Conservation (phyloP, 2,329 filamentous ascomycete genomes). For the Didymella lethalis region DNA sequence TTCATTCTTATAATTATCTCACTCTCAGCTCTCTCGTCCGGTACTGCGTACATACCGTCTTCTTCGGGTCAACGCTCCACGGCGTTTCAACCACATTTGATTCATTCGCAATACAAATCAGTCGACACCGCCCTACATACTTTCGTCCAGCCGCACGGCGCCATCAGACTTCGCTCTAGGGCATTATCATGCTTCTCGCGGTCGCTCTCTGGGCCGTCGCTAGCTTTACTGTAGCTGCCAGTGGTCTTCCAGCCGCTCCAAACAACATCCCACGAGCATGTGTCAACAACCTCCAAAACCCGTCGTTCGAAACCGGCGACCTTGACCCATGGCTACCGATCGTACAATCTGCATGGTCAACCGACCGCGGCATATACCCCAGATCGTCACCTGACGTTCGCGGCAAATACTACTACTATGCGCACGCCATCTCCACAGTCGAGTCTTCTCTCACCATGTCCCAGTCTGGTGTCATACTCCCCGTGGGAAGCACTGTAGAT, state of each 20-base stretch:
- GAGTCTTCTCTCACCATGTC: constrained; percentile 7
- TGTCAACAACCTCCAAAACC: constrained; percentile 9
- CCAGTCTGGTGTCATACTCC: constrained; percentile 1
- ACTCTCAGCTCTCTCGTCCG: neutral
- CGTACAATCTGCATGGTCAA: constrained; percentile 6
- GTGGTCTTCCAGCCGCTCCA: constrained; percentile 2
- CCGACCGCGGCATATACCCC: constrained; percentile 5
- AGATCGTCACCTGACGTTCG: neutral
- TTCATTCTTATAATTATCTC: neutral
- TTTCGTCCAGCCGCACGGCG: neutral
- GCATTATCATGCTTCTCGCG: constrained; percentile 1
- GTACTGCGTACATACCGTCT: neutral
- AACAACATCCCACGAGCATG: neutral
- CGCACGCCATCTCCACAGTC: constrained; percentile 4
- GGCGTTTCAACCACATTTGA: neutral
- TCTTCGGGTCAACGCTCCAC: neutral
- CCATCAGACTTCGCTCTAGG: neutral
- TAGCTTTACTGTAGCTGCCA: neutral
- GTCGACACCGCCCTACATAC: neutral
- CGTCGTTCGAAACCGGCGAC: constrained; percentile 11
- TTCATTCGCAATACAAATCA: neutral
- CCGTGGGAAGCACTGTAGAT: neutral
- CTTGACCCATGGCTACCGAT: constrained; percentile 13
- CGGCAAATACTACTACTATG: constrained; percentile 9
- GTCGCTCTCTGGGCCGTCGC: neutral